Conservation (phyloP, 192 early-diverging fungal species). For the Linnemannia exigua region DNA sequence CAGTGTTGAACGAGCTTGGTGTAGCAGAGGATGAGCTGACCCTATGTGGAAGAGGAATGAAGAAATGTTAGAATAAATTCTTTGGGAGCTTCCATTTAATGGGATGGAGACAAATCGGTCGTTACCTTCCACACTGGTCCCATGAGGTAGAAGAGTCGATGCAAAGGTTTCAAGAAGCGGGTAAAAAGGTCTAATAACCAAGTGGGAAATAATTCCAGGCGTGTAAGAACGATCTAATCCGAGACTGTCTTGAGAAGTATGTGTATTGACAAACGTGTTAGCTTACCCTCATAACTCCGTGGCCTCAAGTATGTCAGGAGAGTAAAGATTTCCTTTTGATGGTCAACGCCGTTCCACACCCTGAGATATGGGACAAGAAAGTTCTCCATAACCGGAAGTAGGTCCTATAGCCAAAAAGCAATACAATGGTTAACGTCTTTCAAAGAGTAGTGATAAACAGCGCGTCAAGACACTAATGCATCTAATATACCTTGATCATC, state of each 20-base stretch:
- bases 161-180: slow-evolving; percentile 57
- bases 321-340: slow-evolving; percentile 61
- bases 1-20: slow-evolving; percentile 57
- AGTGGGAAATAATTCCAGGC: neutral
- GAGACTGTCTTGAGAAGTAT: too few relatives aligned
- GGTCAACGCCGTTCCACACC: slow-evolving; percentile 64
- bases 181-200: slow-evolving; percentile 52
- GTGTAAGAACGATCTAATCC: neutral
- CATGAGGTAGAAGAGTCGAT: slow-evolving; percentile 50
- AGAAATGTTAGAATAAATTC: neutral
- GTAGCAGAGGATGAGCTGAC: slow-evolving; percentile 60
- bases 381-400: slow-evolving; percentile 63
- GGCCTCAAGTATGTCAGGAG: slow-evolving; percentile 63
- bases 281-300: slow-evolving; percentile 58
- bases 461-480: too few relatives aligned
- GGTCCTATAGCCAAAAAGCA: slow-evolving; percentile 39
- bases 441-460: too few relatives aligned
- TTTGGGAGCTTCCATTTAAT: neutral
- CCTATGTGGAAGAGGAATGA: slow-evolving; percentile 34
- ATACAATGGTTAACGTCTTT: too few relatives aligned
- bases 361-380: slow-evolving; percentile 60
- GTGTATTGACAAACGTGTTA: neutral
- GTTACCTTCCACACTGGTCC: slow-evolving; percentile 66
- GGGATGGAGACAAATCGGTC: neutral
- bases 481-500: slow-evolving; percentile 59